phyloP scores from a whole-genome alignment of 2,329 filamentous ascomycete species.

The Xylaria sp. region DNA sequence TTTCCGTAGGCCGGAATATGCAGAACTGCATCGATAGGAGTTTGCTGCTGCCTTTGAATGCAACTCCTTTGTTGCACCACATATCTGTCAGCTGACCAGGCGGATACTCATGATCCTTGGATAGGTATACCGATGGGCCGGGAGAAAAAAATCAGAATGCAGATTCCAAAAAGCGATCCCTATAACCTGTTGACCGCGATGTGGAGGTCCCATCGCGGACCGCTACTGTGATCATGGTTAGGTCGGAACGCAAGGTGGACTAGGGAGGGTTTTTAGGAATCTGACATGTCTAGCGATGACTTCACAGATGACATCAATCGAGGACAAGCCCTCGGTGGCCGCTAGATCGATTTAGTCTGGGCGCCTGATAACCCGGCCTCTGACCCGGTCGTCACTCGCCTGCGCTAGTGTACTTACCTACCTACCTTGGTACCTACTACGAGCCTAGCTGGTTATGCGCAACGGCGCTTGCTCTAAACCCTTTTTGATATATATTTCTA shows the following conservation, averaged over 20 bases:
- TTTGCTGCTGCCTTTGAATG: neutral
- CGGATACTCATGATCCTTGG: neutral
- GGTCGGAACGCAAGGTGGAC: constrained; percentile 2
- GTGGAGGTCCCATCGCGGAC: constrained; percentile 13
- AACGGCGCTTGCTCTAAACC: constrained; percentile 15
- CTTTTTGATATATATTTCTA: constrained; percentile 4
- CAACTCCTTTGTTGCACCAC: neutral
- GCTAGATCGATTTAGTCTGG: constrained; percentile 27
- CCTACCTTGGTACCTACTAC: too few relatives aligned
- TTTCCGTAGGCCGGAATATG: neutral
- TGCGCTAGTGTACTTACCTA: neutral
- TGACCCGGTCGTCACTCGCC: neutral
- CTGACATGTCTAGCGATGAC: constrained; percentile 7
- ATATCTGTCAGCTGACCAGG: constrained; percentile 14
- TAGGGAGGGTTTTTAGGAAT: constrained; percentile 9
- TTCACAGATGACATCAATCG: constrained; percentile 31
- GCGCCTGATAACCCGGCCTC: constrained; percentile 12
- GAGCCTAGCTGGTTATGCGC: constrained; percentile 7
- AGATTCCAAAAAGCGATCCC: constrained; percentile 28
- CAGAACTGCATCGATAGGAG: neutral
- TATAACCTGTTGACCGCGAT: constrained; percentile 13
- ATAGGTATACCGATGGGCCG: neutral
- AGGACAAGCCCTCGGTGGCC: constrained; percentile 10
- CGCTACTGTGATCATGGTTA: neutral
- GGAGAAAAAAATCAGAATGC: neutral